Evolutionary conservation across 208 protist genomes (phyloP), one percentile per base, ranked within the genome.

Genomic region (Wallacemonas sp.): DNA sequence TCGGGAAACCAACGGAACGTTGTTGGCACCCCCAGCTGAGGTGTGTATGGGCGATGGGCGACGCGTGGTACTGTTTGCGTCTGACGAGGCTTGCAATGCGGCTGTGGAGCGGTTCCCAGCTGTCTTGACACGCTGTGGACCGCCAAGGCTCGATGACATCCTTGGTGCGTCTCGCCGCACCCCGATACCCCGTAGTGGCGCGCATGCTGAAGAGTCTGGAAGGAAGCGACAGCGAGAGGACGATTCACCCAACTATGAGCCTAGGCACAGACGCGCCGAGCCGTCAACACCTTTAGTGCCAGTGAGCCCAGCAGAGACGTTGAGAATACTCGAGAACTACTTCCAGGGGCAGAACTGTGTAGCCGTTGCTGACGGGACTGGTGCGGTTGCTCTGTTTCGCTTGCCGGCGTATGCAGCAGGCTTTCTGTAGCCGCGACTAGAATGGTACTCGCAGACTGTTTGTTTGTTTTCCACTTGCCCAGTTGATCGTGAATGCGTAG

Each of bases 271-370:
- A 19, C 10, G 12, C 50, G 53, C 42, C 44, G 33, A 2, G 21
- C 44, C 48, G 42, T 15, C 26, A n/a, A 32, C 24, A 13, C 66
- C 66, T 17, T 58, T 78, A 27, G 33, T 42, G 9, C 54, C 66
- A 1, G 34, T 83, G 17, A 52, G 53, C 1, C 68, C 68, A 8
- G 55, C 64, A 30, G 63, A 71, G 32, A 61, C 64, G 15, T 32
- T 83, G 42, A 12, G 17, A 12, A 10, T 59, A 8, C 21, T 79
- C 34, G n/a, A n/a, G 27, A 66, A 83, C 30, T 62, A 73, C 13
- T 68, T 83, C 55, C 63, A 79, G n/a, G 70, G 68, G 2, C 42
- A 52, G 27, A 66, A 68, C 9, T 46, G 71, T 19, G 50, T 80
- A 10, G 73, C 79, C n/a, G 71, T 85, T n/a, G 37, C 33, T 29